Evolutionary conservation across 257 asterid species (phyloP).

Genomic region (Nemophila menziesii): DNA sequence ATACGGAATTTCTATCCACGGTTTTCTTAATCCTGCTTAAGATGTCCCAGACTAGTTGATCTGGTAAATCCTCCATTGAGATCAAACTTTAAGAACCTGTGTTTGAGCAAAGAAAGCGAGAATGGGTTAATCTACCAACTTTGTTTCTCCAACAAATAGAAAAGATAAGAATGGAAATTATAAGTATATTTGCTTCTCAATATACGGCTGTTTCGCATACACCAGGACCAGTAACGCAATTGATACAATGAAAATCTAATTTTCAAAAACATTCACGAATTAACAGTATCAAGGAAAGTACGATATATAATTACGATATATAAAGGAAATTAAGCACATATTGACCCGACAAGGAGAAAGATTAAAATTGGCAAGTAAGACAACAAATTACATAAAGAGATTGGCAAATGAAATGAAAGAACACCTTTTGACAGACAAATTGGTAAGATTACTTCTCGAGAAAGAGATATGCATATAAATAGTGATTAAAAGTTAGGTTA

Average conservation of each 20-base stretch:
- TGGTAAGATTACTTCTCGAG: background rate
- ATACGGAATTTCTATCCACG: conserved; percentile 47
- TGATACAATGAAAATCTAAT: no score
- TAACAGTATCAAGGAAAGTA: background rate
- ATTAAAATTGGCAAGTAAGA: no score
- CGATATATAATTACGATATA: background rate
- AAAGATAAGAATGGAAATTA: no score
- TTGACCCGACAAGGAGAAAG: no score
- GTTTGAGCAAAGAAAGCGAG: conserved; percentile 1
- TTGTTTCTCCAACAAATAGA: no score
- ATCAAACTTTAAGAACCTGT: conserved; percentile 13
- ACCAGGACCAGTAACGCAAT: no score
- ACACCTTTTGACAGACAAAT: background rate
- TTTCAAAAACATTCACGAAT: background rate
- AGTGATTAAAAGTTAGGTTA: no score
- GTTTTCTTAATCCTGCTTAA: conserved; percentile 33
- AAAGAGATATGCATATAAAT: background rate
- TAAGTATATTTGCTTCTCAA: no score
- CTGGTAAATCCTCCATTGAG: conserved; percentile 73
- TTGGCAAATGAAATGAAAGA: background rate
- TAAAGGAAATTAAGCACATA: background rate
- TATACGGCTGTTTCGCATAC: no score
- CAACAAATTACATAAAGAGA: no score
- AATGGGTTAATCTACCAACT: background rate
- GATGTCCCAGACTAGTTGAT: conserved; percentile 57